phyloP scores from a whole-genome alignment of 495 filamentous ascomycete species.

The Penicillium fimorum region DNA sequence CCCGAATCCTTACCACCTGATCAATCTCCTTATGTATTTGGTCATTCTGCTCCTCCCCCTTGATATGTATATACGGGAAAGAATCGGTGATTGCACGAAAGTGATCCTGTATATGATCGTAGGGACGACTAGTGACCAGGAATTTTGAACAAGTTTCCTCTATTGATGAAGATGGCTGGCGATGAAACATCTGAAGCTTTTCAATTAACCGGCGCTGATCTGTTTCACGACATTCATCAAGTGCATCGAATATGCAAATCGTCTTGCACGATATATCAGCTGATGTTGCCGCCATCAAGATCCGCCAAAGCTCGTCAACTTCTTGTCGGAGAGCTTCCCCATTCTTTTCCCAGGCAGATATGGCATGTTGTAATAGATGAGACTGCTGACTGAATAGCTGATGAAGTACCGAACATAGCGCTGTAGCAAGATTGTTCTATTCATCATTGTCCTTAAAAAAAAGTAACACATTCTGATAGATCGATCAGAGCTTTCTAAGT shows the following conservation, averaged over 20 bases:
- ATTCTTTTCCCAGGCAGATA: slow-evolving; percentile 27
- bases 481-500: not conserved
- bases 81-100: slow-evolving; percentile 21
- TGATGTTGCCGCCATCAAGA: slow-evolving; percentile 11
- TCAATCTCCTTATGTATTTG: slow-evolving; percentile 40
- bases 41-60: slow-evolving; percentile 37
- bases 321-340: slow-evolving; percentile 22
- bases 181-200: slow-evolving; percentile 7
- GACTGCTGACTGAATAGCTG: slow-evolving; percentile 29
- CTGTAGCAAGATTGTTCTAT: slow-evolving; percentile 27
- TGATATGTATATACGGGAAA: slow-evolving; percentile 31
- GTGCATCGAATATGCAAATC: slow-evolving; percentile 43
- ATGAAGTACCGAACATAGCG: slow-evolving; percentile 43
- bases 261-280: too few relatives aligned
- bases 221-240: slow-evolving; percentile 39
- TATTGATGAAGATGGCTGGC: not conserved
- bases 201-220: slow-evolving; percentile 25
- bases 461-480: slow-evolving; percentile 17
- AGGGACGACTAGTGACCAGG: slow-evolving; percentile 46
- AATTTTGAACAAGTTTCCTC: slow-evolving; percentile 33
- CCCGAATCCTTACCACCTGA: slow-evolving; percentile 32
- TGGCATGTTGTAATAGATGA: slow-evolving; percentile 25
- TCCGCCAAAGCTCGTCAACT: slow-evolving; percentile 29
- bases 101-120: slow-evolving; percentile 30
- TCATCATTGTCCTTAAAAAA: not conserved